Evolutionary conservation across 768 basidiomycete species (phyloP).

Genomic region (Pulveroboletus frians): DNA sequence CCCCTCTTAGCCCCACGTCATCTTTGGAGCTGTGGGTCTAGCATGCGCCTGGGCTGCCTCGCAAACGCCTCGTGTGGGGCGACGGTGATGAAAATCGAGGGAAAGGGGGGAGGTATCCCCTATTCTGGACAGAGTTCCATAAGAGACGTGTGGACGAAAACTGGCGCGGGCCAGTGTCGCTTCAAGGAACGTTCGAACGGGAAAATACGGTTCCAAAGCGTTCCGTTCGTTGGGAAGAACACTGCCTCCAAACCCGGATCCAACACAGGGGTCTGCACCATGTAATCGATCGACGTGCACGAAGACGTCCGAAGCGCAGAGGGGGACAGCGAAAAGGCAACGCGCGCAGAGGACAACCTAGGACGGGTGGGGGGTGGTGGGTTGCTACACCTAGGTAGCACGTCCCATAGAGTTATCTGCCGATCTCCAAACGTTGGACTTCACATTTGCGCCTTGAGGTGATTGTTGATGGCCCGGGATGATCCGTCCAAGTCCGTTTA

Average conservation of each 20-base stretch:
- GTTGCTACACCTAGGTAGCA: background rate
- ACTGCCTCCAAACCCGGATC: background rate
- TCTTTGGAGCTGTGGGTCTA: background rate
- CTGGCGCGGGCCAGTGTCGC: background rate
- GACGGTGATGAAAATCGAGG: background rate
- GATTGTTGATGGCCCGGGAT: constrained; percentile 19
- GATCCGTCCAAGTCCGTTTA: constrained; percentile 23
- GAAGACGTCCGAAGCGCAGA: background rate
- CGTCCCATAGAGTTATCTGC: constrained; percentile 2
- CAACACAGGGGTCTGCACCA: background rate
- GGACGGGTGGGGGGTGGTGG: constrained; percentile 1
- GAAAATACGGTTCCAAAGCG: background rate
- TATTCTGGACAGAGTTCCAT: constrained; percentile 3
- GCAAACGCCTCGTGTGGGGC: constrained; percentile 19
- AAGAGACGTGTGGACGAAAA: background rate
- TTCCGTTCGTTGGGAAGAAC: constrained; percentile 4
- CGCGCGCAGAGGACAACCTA: background rate
- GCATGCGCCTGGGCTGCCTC: constrained; percentile 13
- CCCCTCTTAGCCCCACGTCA: background rate
- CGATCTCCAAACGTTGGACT: constrained; percentile 11
- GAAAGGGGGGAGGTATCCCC: background rate
- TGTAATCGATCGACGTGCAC: constrained; percentile 1
- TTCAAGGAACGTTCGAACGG: background rate
- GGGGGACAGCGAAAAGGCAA: background rate
- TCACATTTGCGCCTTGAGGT: constrained; percentile 14